Conservation (phyloP, 2,329 filamentous ascomycete species). For the Bipolaris gigantea region DNA sequence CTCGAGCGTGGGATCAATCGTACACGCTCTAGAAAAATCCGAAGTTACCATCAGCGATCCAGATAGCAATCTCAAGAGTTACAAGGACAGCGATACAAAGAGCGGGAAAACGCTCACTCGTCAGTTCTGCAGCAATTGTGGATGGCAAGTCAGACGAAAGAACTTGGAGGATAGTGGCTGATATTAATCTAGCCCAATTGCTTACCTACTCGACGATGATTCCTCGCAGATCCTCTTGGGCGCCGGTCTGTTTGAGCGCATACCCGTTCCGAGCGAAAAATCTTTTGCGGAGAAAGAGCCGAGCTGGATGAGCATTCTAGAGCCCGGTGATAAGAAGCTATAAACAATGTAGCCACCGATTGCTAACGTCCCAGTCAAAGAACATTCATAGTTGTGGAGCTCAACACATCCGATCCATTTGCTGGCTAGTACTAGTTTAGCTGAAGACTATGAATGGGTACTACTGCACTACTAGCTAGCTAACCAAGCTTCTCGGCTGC, state of each 20-base stretch:
- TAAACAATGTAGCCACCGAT: not conserved
- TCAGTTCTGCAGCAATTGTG: constrained; percentile 37
- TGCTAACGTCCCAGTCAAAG: too few relatives aligned
- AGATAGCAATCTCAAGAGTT: constrained; percentile 26
- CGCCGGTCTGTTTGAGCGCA: constrained; percentile 31
- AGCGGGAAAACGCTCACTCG: constrained; percentile 32
- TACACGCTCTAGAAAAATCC: constrained; percentile 26
- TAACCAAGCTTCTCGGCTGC: not conserved
- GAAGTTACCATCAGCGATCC: constrained; percentile 28
- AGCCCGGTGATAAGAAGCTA: not conserved
- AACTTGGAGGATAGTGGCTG: not conserved
- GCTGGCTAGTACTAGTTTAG: not conserved
- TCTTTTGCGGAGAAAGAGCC: constrained; percentile 25
- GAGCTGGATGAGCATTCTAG: constrained; percentile 26
- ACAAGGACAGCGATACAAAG: constrained; percentile 32
- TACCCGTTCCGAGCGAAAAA: constrained; percentile 19
- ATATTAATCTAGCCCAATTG: constrained; percentile 22
- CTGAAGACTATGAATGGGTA: not conserved
- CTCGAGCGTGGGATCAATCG: constrained; percentile 22
- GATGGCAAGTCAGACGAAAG: constrained; percentile 22
- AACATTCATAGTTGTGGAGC: not conserved
- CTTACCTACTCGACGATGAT: constrained; percentile 17
- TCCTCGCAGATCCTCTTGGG: constrained; percentile 26
- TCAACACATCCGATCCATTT: not conserved
- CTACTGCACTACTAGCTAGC: too few relatives aligned